Evolutionary conservation across 176 grass and related monocot genomes (phyloP).

Genomic region (Hsuehochloa calcarea): DNA sequence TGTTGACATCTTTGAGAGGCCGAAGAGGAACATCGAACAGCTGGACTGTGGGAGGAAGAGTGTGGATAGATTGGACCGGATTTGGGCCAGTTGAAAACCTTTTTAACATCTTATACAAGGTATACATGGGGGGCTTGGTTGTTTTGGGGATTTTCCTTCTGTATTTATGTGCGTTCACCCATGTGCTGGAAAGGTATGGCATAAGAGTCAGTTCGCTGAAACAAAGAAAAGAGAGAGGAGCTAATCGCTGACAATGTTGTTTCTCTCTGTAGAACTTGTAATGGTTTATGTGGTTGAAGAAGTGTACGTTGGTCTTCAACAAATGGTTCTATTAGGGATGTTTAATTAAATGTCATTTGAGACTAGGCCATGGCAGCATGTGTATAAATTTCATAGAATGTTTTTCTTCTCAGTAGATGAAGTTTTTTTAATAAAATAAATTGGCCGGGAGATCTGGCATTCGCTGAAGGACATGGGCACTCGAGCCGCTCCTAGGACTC

Average conservation of each 20-base stretch:
- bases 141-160: conserved; percentile 41
- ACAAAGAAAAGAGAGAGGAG: conserved; percentile 2
- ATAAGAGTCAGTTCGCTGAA: conserved; percentile 21
- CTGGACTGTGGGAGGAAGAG: conserved; percentile 70
- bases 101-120: conserved; percentile 44
- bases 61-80: conserved; percentile 79
- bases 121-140: conserved; percentile 41
- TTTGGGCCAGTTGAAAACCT: conserved; percentile 62
- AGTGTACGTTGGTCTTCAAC: conserved; percentile 15
- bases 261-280: conserved; percentile 30
- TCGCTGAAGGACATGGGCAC: not conserved
- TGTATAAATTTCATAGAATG: conserved; percentile 21
- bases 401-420: not conserved
- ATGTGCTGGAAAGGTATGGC: conserved; percentile 34
- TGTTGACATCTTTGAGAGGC: conserved; percentile 63
- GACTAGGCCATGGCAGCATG: conserved; percentile 11
- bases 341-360: conserved; percentile 15
- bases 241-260: conserved; percentile 33
- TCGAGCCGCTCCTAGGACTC: not conserved
- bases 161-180: conserved; percentile 42
- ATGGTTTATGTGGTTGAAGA: conserved; percentile 14
- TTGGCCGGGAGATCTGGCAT: no score
- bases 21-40: conserved; percentile 64
- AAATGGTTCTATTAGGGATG: conserved; percentile 19
- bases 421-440: not conserved